A percentile compares a stretch with the other conserved stretches of the same genome.
These are phyloP conservation scores for Botrytis paeoniae DNA, from an alignment of 2,329 filamentous ascomycete species.

Conservation along the genomic window DNA sequence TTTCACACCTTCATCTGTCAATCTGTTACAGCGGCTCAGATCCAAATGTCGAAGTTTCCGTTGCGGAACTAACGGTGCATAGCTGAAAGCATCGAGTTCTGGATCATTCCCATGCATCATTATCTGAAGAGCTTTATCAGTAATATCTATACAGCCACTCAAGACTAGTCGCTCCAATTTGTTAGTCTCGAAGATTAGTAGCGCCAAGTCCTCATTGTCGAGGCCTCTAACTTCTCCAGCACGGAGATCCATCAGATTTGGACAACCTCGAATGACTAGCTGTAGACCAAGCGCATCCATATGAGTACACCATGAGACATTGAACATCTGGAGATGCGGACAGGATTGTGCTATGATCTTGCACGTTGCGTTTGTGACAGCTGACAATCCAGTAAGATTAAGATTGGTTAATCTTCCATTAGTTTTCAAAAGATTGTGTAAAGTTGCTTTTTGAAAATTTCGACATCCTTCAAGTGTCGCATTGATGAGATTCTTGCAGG, in stretches of 20 bases:
- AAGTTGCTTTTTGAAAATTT: constrained; percentile 73
- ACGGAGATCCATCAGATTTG: constrained; percentile 71
- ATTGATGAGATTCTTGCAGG: constrained; percentile 82
- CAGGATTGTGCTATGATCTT: constrained; percentile 81
- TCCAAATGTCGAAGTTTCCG: constrained; percentile 82
- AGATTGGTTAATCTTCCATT: constrained; percentile 79
- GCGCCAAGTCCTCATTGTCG: constrained; percentile 68
- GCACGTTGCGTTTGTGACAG: constrained; percentile 80
- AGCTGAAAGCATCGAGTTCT: constrained; percentile 77
- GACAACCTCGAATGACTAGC: constrained; percentile 69
- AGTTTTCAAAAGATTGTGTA: constrained; percentile 70
- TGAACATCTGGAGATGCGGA: constrained; percentile 75
- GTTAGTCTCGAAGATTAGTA: constrained; percentile 75
- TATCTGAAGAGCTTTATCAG: constrained; percentile 67
- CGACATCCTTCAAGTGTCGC: constrained; percentile 87
- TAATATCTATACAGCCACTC: constrained; percentile 75
- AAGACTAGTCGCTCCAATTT: constrained; percentile 78
- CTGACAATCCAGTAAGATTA: constrained; percentile 78
- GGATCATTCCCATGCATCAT: constrained; percentile 75
- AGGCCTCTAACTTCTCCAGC: constrained; percentile 81
- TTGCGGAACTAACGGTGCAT: constrained; percentile 70
- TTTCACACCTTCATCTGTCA: constrained; percentile 72
- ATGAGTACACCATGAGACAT: constrained; percentile 90
- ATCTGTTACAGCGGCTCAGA: constrained; percentile 69
- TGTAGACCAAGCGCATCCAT: constrained; percentile 75